These are phyloP conservation scores for Diaporthe destruens DNA, from an alignment of 2,329 filamentous ascomycete species.

Conservation along the genomic window DNA sequence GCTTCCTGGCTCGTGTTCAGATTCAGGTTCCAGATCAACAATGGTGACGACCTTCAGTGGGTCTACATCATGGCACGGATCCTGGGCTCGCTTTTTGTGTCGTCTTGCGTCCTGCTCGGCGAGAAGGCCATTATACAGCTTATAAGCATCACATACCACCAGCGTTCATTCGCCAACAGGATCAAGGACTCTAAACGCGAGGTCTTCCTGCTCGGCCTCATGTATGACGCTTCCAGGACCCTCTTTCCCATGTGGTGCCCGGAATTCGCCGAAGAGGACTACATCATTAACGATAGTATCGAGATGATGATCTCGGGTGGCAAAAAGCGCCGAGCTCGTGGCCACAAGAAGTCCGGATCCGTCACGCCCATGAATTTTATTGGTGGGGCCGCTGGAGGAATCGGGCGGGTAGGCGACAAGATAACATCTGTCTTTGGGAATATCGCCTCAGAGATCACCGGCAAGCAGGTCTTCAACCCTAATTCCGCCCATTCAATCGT, in stretches of 20 bases:
- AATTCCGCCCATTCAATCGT: conserved; percentile 92
- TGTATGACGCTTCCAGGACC: conserved; percentile 90
- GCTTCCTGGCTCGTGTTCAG: conserved; percentile 73
- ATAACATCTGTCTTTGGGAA: conserved; percentile 94
- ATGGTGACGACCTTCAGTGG: conserved; percentile 60
- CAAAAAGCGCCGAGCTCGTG: conserved; percentile 49
- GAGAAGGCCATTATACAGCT: conserved; percentile 85
- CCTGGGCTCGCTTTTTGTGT: conserved; percentile 75
- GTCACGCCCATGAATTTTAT: conserved; percentile 85
- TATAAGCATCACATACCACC: conserved; percentile 87
- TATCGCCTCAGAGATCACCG: conserved; percentile 93
- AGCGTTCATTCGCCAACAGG: conserved; percentile 82
- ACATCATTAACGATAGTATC: conserved; percentile 88
- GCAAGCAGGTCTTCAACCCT: conserved; percentile 94
- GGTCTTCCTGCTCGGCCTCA: conserved; percentile 81
- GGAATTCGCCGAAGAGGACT: conserved; percentile 93
- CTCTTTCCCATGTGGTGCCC: conserved; percentile 93
- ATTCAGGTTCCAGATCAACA: conserved; percentile 58
- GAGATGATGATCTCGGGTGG: conserved; percentile 74
- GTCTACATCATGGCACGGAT: conserved; percentile 72
- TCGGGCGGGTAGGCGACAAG: conserved; percentile 89
- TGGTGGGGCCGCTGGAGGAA: conserved; percentile 69
- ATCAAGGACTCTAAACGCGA: conserved; percentile 94
- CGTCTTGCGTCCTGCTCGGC: conserved; percentile 77
- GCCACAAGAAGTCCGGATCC: conserved; percentile 66